Evolutionary conservation across 1,139 yeast genomes (phyloP).

Genomic region (Suhomyces coccinellae): DNA sequence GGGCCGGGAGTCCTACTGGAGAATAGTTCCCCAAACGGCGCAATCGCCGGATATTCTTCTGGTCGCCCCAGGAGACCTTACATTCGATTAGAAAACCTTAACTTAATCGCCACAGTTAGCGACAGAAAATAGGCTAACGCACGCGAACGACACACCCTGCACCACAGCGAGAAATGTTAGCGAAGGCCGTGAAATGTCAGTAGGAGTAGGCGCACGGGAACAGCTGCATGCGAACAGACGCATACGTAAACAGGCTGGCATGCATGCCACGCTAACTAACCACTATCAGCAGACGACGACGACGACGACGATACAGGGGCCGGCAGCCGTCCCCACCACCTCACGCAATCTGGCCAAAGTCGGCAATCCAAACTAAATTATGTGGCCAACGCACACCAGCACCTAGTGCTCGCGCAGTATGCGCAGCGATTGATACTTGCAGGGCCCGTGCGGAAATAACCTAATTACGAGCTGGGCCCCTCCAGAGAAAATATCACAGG

Average conservation of each 20-base stretch:
- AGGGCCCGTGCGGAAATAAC: too few relatives aligned
- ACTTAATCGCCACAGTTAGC: not conserved
- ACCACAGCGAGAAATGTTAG: not conserved
- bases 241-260: not conserved
- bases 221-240: not conserved
- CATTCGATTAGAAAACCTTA: conserved; percentile 2
- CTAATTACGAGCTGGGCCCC: not conserved
- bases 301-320: too few relatives aligned
- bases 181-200: not conserved
- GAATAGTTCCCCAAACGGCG: too few relatives aligned
- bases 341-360: not conserved
- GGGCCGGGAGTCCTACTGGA: not conserved
- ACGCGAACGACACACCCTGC: not conserved
- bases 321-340: too few relatives aligned
- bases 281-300: too few relatives aligned
- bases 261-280: too few relatives aligned
- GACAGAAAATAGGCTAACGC: conserved; percentile 5
- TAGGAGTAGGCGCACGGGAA: not conserved
- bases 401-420: not conserved
- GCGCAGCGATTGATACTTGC: too few relatives aligned
- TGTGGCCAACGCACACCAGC: not conserved
- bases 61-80: not conserved
- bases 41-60: too few relatives aligned
- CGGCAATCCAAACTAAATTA: not conserved
- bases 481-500: not conserved